Base-by-base conservation (phyloP, 1,139 yeast genomes). In the Scheffersomyces cryptocercus region DNA sequence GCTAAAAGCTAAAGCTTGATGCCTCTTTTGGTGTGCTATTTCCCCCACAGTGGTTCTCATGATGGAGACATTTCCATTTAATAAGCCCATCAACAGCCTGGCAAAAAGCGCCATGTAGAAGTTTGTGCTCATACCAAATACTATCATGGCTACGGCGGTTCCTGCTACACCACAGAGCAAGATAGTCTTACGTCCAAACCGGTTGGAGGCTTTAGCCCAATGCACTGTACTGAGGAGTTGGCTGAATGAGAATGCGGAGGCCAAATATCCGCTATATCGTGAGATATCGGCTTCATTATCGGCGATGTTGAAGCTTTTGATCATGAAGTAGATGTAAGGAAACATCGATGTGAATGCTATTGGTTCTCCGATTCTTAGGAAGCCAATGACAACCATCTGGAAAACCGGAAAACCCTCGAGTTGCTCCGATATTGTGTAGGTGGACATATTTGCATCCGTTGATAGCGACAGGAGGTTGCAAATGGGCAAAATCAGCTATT, bases 321-420 rank as follows among this genome's bases (percentile, higher is more conserved):
- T 67, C 75, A 69, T 69, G 51, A 67, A 69, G 52, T 67, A 69
- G 9, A 69, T 59, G 45, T 68, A 69, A 4, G 75, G 73, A 42
- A 69, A 68, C 20, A 69, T 51, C 12, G 73, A 68, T 8, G 74
- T 65, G 53, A 68, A 69, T 15, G 70, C 67, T 13, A 69, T 55
- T 3, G 75, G 75, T 46, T 69, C 74, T 10, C 70, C 55, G 43
- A 69, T 63, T 36, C 75, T 58, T 35, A 69, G 57, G 16, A 67
- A 44, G 39, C 69, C 57, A 10, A 69, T 54, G 37, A 69, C 62
- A 6, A 56, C 39, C 64, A 68, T 65, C 47, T 69, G 74, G 58
- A 67, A 57, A 14, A 56, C 48, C 13, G 74, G 74, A 43, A 68
- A 68, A 35, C 68, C 73, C 39, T 43, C 45, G 58, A 64, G 56